Base-by-base conservation (phyloP, 2,329 filamentous ascomycete species). In the Neonectria sp. region DNA sequence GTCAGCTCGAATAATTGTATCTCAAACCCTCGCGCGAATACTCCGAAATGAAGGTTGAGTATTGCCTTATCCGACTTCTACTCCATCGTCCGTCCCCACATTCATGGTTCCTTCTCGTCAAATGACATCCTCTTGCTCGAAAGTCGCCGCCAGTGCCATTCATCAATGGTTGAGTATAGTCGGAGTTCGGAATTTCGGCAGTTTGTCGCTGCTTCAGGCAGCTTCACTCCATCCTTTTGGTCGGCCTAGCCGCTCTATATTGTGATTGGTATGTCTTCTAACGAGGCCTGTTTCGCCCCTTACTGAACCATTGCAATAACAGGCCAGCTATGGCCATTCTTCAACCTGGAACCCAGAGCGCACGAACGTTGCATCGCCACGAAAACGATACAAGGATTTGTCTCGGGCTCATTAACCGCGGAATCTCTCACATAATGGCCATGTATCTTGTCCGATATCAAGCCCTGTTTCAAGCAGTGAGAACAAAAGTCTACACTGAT, bases 101-200 rank as follows among this genome's bases (percentile, higher is more conserved):
- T 76, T 75, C 33, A 76, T 76, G 73, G 66, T 75, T 8, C 74
- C 74, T 1, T 75, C 73, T 0, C 55, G 35, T 2, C 63, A 69
- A 12, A 76, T 76, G 73, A 60, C 73, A 7, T 60, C 55, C 2
- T 60, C 60, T 5, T 76, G 72, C 60, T 76, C 74, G 5, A 67
- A 70, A 17, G 68, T 71, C 8, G 72, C 67, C 1, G 71, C 73
- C 4, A 70, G 68, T 17, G 71, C 68, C 2, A 65, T 75, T 5
- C 60, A 62, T 2, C 71, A 75, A 15, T 76, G 73, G 74, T 33
- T 51, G 3, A 69, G 57, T 24, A 45, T 75, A 68, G 35, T 17
- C 57, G 6, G 43, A 67, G 6, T 52, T 67, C 46, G 73, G 73
- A 6, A 60, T 73, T 11, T 57, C 55, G 5, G 68, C 74, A 9